Evolutionary conservation across 768 basidiomycete species (phyloP).

Genomic region (Psilocybe subaeruginosa): DNA sequence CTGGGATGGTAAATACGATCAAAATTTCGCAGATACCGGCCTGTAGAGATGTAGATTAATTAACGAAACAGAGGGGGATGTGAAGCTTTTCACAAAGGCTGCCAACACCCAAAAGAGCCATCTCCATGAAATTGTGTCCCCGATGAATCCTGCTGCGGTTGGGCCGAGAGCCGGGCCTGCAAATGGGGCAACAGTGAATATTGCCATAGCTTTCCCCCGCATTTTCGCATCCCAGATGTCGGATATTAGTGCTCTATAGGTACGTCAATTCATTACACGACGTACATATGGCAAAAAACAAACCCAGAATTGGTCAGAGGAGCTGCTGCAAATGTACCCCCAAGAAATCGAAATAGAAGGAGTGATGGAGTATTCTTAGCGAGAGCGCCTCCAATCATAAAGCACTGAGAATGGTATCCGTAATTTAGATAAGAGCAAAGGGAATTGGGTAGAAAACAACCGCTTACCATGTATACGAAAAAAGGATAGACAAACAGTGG

Average conservation of each 20-base stretch:
- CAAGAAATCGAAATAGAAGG: slow-evolving; percentile 73
- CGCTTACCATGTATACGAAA: slow-evolving; percentile 52
- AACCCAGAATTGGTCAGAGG: slow-evolving; percentile 74
- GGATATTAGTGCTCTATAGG: slow-evolving; percentile 49
- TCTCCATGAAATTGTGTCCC: slow-evolving; percentile 54
- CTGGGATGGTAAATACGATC: slow-evolving; percentile 60
- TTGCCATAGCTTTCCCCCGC: slow-evolving; percentile 66
- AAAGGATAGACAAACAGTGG: slow-evolving; percentile 61
- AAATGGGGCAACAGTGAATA: slow-evolving; percentile 70
- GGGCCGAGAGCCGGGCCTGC: slow-evolving; percentile 67
- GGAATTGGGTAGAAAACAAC: slow-evolving; percentile 1
- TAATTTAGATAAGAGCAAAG: background rate
- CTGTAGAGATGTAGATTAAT: slow-evolving; percentile 25
- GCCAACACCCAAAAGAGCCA: slow-evolving; percentile 71
- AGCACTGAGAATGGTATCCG: slow-evolving; percentile 42
- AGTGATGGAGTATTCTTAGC: slow-evolving; percentile 62
- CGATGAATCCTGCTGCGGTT: slow-evolving; percentile 51
- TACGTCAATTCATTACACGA: background rate
- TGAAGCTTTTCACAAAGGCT: slow-evolving; percentile 45
- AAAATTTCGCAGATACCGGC: slow-evolving; percentile 50
- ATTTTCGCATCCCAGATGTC: slow-evolving; percentile 65
- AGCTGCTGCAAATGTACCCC: slow-evolving; percentile 68
- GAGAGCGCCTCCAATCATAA: slow-evolving; percentile 67
- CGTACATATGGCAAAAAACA: slow-evolving; percentile 10
- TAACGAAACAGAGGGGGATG: too few relatives aligned